phyloP scores from a whole-genome alignment of 2,329 filamentous ascomycete species.

The Pezizomycotina sp. region DNA sequence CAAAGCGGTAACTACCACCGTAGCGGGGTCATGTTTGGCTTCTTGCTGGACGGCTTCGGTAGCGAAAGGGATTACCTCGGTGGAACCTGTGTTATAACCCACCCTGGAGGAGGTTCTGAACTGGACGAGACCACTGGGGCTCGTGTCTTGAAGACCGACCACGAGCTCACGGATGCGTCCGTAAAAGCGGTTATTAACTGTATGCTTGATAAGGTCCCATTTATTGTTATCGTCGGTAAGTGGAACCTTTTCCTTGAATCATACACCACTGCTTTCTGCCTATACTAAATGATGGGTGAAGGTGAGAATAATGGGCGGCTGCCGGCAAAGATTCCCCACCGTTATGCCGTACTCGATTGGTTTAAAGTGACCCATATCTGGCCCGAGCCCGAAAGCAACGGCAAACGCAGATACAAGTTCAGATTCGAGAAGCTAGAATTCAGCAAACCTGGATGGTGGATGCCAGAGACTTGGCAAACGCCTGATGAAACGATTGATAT shows the following conservation, averaged over 20 bases:
- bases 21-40: slow-evolving; percentile 36
- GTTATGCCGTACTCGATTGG: slow-evolving; percentile 50
- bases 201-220: slow-evolving; percentile 33
- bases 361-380: slow-evolving; percentile 55
- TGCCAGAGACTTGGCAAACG: slow-evolving; percentile 27
- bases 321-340: slow-evolving; percentile 38
- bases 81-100: slow-evolving; percentile 45
- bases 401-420: slow-evolving; percentile 37
- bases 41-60: slow-evolving; percentile 42
- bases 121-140: slow-evolving; percentile 33
- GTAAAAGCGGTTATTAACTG: slow-evolving; percentile 32
- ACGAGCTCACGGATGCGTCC: slow-evolving; percentile 33
- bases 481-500: slow-evolving; percentile 27
- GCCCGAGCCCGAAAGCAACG: slow-evolving; percentile 39
- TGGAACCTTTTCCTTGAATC: slow-evolving; percentile 4
- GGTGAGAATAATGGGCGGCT: slow-evolving; percentile 31
- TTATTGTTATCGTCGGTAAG: slow-evolving; percentile 42
- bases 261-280: slow-evolving; percentile 6
- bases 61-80: slow-evolving; percentile 42
- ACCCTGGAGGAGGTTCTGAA: slow-evolving; percentile 40
- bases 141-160: slow-evolving; percentile 30
- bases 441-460: slow-evolving; percentile 43
- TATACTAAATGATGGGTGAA: slow-evolving; percentile 1
- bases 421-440: slow-evolving; percentile 49
- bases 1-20: slow-evolving; percentile 43